These are phyloP conservation scores for Microcera coccophila DNA, from an alignment of 2,329 filamentous ascomycete genomes.

Conservation along the genomic window DNA sequence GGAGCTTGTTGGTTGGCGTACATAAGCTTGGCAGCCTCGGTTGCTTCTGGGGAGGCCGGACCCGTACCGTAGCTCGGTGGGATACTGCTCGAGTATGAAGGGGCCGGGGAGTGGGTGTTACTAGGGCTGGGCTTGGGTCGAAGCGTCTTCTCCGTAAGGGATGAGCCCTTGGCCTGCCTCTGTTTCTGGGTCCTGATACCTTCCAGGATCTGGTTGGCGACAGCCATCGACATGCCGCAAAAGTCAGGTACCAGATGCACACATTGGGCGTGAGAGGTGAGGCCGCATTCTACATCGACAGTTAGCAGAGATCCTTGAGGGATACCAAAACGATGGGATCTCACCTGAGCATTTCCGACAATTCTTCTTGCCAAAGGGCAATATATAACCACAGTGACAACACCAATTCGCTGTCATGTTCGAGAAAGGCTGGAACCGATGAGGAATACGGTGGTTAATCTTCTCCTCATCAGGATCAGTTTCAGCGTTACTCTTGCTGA, in stretches of 20 bases:
- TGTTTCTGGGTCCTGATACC: slow-evolving; percentile 79
- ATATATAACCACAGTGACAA: slow-evolving; percentile 94
- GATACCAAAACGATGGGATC: slow-evolving; percentile 16
- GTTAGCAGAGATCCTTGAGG: not conserved
- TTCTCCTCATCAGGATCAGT: slow-evolving; percentile 98
- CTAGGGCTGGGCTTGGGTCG: slow-evolving; percentile 50
- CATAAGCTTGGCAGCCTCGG: slow-evolving; percentile 61
- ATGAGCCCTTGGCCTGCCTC: slow-evolving; percentile 53
- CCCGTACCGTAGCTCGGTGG: slow-evolving; percentile 21
- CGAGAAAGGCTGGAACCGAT: slow-evolving; percentile 93
- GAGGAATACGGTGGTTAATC: slow-evolving; percentile 98
- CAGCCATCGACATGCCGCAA: slow-evolving; percentile 98
- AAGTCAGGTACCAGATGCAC: slow-evolving; percentile 97
- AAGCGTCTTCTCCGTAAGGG: slow-evolving; percentile 63
- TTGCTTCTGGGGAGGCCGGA: slow-evolving; percentile 44
- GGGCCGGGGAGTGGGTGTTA: slow-evolving; percentile 31
- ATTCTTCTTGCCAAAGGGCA: slow-evolving; percentile 93
- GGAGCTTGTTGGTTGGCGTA: slow-evolving; percentile 55
- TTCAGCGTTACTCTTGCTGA: slow-evolving; percentile 98
- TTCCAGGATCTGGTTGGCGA: slow-evolving; percentile 87
- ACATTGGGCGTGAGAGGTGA: slow-evolving; percentile 87
- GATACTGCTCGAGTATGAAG: slow-evolving; percentile 33
- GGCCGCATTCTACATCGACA: slow-evolving; percentile 67
- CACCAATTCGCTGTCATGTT: slow-evolving; percentile 99
- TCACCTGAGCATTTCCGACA: slow-evolving; percentile 85